Percentiles rank a stretch among this genome's conserved stretches.
Conservation (phyloP, 2,329 filamentous ascomycete species). For the Rhinocladiella mackenziei region DNA sequence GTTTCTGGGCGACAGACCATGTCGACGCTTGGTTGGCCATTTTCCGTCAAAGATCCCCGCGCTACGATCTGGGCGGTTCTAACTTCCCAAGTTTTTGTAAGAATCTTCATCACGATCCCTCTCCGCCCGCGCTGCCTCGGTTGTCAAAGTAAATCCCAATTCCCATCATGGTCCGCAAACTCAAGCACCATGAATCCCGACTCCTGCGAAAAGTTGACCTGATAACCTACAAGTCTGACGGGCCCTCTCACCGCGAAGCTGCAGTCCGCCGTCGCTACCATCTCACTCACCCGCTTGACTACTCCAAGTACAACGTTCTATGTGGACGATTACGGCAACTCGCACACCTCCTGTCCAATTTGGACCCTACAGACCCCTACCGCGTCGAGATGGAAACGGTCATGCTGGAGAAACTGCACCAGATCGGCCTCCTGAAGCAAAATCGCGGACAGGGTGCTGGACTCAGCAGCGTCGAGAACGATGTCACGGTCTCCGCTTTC, state of each 20-base stretch:
- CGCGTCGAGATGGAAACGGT: constrained; percentile 81
- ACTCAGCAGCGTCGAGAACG: constrained; percentile 69
- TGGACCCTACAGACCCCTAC: constrained; percentile 71
- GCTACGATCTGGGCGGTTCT: too few species aligned
- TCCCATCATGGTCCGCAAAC: constrained; percentile 77
- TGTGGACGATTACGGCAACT: constrained; percentile 83
- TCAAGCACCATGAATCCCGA: constrained; percentile 95
- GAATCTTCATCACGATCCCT: too few species aligned
- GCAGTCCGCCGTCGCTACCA: constrained; percentile 78
- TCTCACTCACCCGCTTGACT: constrained; percentile 85
- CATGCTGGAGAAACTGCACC: constrained; percentile 84
- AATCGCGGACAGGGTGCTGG: constrained; percentile 72
- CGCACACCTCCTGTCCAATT: constrained; percentile 78
- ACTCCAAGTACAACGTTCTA: constrained; percentile 63
- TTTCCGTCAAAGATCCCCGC: too few species aligned
- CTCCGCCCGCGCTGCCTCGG: too few species aligned
- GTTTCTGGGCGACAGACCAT: too few species aligned
- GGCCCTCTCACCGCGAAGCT: constrained; percentile 72
- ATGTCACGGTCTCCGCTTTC: constrained; percentile 84
- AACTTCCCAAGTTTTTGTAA: too few species aligned
- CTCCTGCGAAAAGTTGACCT: constrained; percentile 91
- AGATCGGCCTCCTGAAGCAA: constrained; percentile 78
- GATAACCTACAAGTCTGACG: constrained; percentile 85
- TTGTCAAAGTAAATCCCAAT: too few species aligned
- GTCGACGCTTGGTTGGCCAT: too few species aligned